Percentiles rank a stretch among this genome's conserved stretches.
These are phyloP conservation scores for Alternaria brassicae DNA, from an alignment of 2,329 filamentous ascomycete species.

Conservation along the genomic window DNA sequence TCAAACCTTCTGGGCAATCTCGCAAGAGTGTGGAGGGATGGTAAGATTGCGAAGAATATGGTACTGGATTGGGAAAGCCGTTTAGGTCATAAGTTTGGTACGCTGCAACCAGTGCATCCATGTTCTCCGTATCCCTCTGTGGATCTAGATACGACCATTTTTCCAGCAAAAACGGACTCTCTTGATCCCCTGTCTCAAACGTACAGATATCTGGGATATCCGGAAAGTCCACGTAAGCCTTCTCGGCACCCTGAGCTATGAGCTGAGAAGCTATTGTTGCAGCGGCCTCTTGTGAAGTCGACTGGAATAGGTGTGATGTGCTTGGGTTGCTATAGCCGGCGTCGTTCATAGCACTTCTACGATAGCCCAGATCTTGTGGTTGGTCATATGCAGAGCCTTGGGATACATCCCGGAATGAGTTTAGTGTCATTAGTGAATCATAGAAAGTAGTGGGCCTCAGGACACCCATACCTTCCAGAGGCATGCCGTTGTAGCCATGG, in stretches of 20 bases:
- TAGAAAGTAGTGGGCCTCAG: not conserved
- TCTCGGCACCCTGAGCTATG: not conserved
- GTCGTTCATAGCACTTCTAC: not conserved
- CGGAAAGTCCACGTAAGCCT: not conserved
- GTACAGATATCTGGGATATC: conserved; percentile 1
- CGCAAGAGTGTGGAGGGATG: not conserved
- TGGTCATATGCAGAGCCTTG: not conserved
- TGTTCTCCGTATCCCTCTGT: not conserved
- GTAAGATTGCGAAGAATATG: not conserved
- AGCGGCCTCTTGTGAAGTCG: conserved; percentile 1
- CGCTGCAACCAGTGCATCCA: conserved; percentile 6
- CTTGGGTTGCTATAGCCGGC: not conserved
- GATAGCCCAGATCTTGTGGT: not conserved
- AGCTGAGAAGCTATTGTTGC: not conserved
- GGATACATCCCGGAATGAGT: not conserved
- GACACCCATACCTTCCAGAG: not conserved
- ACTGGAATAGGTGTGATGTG: not conserved
- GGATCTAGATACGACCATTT: not conserved
- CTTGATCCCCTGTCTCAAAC: not conserved
- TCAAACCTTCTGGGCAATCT: not conserved
- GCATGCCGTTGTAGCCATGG: not conserved
- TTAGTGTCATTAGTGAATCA: not conserved
- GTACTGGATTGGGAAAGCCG: not conserved
- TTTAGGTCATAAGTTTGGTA: not conserved
- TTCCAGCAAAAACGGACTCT: not conserved